Conservation (phyloP, 2,329 filamentous ascomycete species). For the Graphium sp. region DNA sequence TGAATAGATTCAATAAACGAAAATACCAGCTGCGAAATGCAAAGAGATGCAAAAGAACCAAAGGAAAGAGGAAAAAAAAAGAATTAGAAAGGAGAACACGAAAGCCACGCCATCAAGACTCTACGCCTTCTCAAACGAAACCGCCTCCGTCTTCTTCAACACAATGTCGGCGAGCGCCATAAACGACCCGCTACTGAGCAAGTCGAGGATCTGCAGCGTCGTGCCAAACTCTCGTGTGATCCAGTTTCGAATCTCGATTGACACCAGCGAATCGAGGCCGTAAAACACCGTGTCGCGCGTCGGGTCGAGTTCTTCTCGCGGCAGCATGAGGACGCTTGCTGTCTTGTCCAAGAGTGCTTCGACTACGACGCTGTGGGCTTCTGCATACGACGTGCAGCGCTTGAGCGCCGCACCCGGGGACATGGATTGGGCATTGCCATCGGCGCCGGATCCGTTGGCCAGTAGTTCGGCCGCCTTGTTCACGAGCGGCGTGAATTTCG, state of each 20-base stretch:
- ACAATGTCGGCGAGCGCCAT: slow-evolving; percentile 28
- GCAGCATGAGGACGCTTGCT: slow-evolving; percentile 29
- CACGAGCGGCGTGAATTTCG: slow-evolving; percentile 33
- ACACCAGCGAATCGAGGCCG: slow-evolving; percentile 29
- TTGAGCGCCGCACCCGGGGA: slow-evolving; percentile 26
- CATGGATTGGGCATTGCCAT: slow-evolving; percentile 11
- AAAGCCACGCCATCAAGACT: no score
- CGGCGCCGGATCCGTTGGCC: slow-evolving; percentile 15
- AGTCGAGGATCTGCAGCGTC: slow-evolving; percentile 33
- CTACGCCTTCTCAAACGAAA: slow-evolving; percentile 5
- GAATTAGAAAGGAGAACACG: no score
- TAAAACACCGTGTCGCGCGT: slow-evolving; percentile 13
- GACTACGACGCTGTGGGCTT: slow-evolving; percentile 25
- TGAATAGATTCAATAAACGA: no score
- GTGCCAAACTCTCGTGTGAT: slow-evolving; percentile 30
- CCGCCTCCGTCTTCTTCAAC: slow-evolving; percentile 25
- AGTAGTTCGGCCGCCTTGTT: slow-evolving; percentile 15
- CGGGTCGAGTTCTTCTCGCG: slow-evolving; percentile 28
- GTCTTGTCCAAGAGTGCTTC: slow-evolving; percentile 28
- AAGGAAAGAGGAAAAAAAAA: no score
- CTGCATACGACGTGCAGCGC: slow-evolving; percentile 20
- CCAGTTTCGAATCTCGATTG: slow-evolving; percentile 32
- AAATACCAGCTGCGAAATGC: no score
- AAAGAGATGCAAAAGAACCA: no score
- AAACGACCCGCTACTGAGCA: slow-evolving; percentile 31